phyloP scores from a whole-genome alignment of 768 basidiomycete genomes.

The Fistulinella prunicolor region DNA sequence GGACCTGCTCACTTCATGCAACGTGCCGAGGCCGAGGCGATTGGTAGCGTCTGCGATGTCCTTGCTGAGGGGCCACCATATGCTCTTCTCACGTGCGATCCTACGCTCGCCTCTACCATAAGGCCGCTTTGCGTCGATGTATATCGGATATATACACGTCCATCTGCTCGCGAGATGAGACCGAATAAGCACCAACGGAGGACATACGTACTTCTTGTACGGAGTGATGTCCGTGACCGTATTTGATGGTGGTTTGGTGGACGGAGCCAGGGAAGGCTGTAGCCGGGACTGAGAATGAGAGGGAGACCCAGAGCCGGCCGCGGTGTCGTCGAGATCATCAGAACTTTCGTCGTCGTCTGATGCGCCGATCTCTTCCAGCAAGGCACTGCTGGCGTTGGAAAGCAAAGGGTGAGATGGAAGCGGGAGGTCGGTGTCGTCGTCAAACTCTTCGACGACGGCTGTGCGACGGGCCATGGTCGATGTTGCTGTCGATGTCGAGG shows the following conservation, averaged over 20 bases:
- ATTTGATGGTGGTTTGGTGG: slow-evolving; percentile 30
- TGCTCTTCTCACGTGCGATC: slow-evolving; percentile 68
- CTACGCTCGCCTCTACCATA: slow-evolving; percentile 82
- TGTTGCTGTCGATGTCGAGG: slow-evolving; percentile 10
- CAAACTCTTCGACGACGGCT: slow-evolving; percentile 75
- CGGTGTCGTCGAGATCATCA: slow-evolving; percentile 32
- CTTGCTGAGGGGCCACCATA: slow-evolving; percentile 96
- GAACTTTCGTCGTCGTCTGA: slow-evolving; percentile 49
- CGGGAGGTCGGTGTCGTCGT: slow-evolving; percentile 92
- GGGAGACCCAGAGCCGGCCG: slow-evolving; percentile 57
- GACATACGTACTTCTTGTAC: slow-evolving; percentile 67
- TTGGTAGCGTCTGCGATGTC: slow-evolving; percentile 86
- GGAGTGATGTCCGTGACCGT: slow-evolving; percentile 72
- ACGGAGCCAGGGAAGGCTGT: slow-evolving; percentile 12
- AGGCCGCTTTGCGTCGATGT: slow-evolving; percentile 92
- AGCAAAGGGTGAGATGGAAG: slow-evolving; percentile 66
- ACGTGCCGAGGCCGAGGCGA: slow-evolving; percentile 69
- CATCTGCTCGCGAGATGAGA: slow-evolving; percentile 52
- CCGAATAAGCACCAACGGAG: background rate
- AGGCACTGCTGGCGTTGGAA: slow-evolving; percentile 65
- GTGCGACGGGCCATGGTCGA: slow-evolving; percentile 64
- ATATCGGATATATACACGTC: slow-evolving; percentile 96
- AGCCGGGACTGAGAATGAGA: slow-evolving; percentile 30
- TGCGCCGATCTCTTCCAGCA: slow-evolving; percentile 68
- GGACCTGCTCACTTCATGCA: slow-evolving; percentile 86